Base-by-base conservation (phyloP, 2,329 filamentous ascomycete species). In the Ceratocystis alfenasii region DNA sequence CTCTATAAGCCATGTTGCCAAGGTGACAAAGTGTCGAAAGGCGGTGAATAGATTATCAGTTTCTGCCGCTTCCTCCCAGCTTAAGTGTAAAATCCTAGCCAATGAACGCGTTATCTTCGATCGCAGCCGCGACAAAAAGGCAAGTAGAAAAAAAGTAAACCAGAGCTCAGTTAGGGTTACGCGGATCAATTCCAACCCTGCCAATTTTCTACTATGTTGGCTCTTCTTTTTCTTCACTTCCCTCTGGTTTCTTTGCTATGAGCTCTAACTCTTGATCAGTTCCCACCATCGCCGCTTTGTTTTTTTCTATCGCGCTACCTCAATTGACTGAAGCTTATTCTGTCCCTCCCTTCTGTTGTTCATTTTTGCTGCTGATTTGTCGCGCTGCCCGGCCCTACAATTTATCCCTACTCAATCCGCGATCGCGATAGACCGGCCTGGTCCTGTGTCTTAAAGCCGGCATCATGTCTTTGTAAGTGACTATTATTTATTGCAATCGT, bases 401-500 rank as follows among this genome's bases (percentile, higher is more conserved):
- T 41, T 17, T 44, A 12, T 44, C 63, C n/a, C 28, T 30, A 25
- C 63, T 59, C 20, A 45, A 57, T 44, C 30, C 45, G 36, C 53
- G 63, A 65, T 46, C 63, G 50, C 63, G 41, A 57, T 41, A 64
- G 61, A 22, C 61, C 44, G 36, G 44, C 15, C 61, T 48, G 22
- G 61, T 50, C 45, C 50, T 22, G 25, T 48, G 22, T 63, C 61
- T 20, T 41, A 12, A 33, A 59, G 12, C 25, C 44, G 46, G 28
- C 61, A 59, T 59, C 63, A 66, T 66, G 65, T 66, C 65, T 62
- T 66, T 66, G 65, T 66, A 63, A 44, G 65, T 66, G 20, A 25
- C 30, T 12, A 30, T 30, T n/a, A 7, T 55, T 17, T 20, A 3
- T 57, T 22, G 17, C 48, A n/a, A 17, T 28, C 2, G 8, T 50